These are phyloP conservation scores for Aspergillus ellipticus DNA, from an alignment of 495 filamentous ascomycete genomes.

Conservation along the genomic window DNA sequence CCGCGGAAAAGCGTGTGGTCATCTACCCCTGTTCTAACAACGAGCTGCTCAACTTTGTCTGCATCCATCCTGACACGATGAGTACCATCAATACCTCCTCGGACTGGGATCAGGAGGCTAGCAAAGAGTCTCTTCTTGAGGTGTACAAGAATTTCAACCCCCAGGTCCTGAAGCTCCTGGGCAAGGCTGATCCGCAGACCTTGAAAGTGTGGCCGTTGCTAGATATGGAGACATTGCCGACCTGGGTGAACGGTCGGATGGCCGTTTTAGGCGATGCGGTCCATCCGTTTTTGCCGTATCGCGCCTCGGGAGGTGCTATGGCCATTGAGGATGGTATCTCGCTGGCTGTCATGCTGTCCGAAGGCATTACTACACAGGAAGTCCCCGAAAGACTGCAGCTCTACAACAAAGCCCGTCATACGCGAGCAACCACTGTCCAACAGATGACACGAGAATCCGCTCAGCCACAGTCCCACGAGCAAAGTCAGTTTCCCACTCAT, in stretches of 20 bases:
- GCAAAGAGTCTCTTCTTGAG: constrained; percentile 43
- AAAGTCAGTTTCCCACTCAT: constrained; percentile 13
- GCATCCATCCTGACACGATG: constrained; percentile 51
- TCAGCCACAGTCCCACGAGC: constrained; percentile 11
- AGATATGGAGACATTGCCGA: constrained; percentile 54
- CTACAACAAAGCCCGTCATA: constrained; percentile 54
- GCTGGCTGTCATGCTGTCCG: constrained; percentile 48
- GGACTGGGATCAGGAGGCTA: constrained; percentile 44
- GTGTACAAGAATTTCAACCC: constrained; percentile 51
- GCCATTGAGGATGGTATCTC: constrained; percentile 62
- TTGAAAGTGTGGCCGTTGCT: constrained; percentile 57
- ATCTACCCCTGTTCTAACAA: constrained; percentile 58
- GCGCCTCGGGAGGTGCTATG: constrained; percentile 53
- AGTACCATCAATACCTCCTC: constrained; percentile 25
- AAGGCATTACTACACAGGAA: constrained; percentile 33
- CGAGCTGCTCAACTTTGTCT: constrained; percentile 56
- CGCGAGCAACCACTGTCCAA: constrained; percentile 53
- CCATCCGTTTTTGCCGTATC: constrained; percentile 57
- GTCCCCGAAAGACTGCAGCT: constrained; percentile 52
- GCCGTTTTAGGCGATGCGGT: constrained; percentile 59
- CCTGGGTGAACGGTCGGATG: constrained; percentile 48
- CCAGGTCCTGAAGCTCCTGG: constrained; percentile 38
- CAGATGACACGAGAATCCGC: constrained; percentile 42
- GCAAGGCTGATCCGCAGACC: constrained; percentile 44
- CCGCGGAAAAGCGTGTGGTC: constrained; percentile 48